A percentile compares a stretch with the other conserved stretches of the same genome.
phyloP scores from a whole-genome alignment of 495 filamentous ascomycete genomes.

The Lentithecium fluviatile region DNA sequence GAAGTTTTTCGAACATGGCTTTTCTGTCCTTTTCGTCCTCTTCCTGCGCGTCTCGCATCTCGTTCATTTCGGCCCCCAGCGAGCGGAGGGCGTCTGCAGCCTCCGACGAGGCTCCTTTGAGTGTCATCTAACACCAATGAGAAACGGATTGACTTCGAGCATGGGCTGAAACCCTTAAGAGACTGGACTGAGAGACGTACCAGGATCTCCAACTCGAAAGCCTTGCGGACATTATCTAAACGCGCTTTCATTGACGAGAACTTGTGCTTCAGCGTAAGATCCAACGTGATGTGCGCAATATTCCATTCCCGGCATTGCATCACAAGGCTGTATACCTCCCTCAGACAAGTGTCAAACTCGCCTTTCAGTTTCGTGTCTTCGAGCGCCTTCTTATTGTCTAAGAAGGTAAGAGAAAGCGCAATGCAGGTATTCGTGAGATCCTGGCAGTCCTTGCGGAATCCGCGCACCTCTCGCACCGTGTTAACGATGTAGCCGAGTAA shows the following conservation, averaged over 20 bases:
- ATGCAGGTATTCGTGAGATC: background rate
- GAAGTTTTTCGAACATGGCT: background rate
- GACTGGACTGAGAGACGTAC: background rate
- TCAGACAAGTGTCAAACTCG: background rate
- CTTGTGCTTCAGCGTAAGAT: background rate
- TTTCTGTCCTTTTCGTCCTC: background rate
- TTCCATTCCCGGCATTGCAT: background rate
- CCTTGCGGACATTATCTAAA: background rate
- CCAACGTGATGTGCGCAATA: background rate
- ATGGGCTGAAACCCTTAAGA: background rate
- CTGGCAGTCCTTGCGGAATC: constrained; percentile 1
- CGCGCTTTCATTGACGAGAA: constrained; percentile 1
- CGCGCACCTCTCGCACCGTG: background rate
- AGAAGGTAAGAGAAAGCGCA: constrained; percentile 1
- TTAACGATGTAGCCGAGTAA: constrained; percentile 1
- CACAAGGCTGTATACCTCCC: background rate
- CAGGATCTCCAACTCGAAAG: constrained; percentile 2
- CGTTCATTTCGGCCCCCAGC: background rate
- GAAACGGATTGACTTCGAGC: background rate
- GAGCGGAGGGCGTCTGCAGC: background rate
- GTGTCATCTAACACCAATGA: background rate
- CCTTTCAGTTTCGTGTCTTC: background rate
- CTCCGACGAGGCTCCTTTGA: background rate
- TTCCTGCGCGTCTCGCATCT: constrained; percentile 1
- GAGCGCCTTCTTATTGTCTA: constrained; percentile 1